Conservation (phyloP, 352 stramenopile species). For the Pythium rishiriense region DNA sequence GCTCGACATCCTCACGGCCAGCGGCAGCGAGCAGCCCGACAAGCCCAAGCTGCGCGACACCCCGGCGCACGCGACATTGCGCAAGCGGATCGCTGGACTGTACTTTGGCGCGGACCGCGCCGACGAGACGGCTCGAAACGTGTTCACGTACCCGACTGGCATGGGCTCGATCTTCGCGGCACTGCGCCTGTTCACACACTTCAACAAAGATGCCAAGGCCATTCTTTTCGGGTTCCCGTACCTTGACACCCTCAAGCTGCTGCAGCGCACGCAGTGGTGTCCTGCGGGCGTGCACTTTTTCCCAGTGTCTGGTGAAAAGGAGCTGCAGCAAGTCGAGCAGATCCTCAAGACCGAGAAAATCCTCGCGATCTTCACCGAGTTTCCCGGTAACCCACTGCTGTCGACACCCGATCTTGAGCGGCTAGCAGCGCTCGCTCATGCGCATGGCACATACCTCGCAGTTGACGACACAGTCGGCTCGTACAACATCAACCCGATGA, state of each 20-base stretch:
- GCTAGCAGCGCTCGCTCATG: slow-evolving; percentile 80
- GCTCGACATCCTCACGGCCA: slow-evolving; percentile 43
- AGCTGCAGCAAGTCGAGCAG: slow-evolving; percentile 59
- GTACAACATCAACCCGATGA: slow-evolving; percentile 91
- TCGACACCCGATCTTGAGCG: slow-evolving; percentile 79
- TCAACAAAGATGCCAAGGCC: slow-evolving; percentile 48
- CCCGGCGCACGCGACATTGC: slow-evolving; percentile 38
- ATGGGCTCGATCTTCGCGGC: slow-evolving; percentile 89
- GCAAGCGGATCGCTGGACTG: slow-evolving; percentile 50
- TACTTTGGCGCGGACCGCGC: slow-evolving; percentile 37
- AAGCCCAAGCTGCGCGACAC: slow-evolving; percentile 25
- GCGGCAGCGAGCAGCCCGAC: slow-evolving; percentile 18
- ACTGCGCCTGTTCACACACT: slow-evolving; percentile 65
- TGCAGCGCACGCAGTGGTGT: slow-evolving; percentile 86
- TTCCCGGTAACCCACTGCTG: slow-evolving; percentile 92
- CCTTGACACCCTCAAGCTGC: slow-evolving; percentile 93
- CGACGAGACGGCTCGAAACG: slow-evolving; percentile 25
- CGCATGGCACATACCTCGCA: slow-evolving; percentile 84
- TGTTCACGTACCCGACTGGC: slow-evolving; percentile 86
- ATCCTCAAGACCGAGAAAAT: slow-evolving; percentile 75
- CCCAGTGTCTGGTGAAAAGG: slow-evolving; percentile 65
- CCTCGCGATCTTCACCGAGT: slow-evolving; percentile 92
- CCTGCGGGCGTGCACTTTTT: slow-evolving; percentile 89
- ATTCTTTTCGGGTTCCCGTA: slow-evolving; percentile 94
- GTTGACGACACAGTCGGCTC: slow-evolving; percentile 91